Evolutionary conservation across 2,329 filamentous ascomycete species (phyloP).

Genomic region (Celoporthe dispersa): DNA sequence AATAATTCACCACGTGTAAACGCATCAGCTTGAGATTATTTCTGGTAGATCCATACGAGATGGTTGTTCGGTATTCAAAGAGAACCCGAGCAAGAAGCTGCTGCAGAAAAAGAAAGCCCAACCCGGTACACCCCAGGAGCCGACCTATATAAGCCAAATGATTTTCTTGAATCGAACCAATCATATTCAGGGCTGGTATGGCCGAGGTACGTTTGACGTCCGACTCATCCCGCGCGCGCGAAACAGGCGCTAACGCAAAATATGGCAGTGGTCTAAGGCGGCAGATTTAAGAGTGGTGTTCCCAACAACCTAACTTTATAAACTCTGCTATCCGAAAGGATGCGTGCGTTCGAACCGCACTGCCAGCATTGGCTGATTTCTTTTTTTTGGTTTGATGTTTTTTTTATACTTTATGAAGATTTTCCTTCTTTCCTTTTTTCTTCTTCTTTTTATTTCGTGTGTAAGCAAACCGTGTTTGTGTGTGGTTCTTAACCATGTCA

Average conservation of each 20-base stretch:
- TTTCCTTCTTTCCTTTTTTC: background rate
- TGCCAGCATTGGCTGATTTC: constrained; percentile 22
- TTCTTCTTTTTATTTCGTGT: too few species aligned
- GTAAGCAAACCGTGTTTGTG: too few species aligned
- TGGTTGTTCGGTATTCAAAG: too few species aligned
- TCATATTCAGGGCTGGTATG: constrained; percentile 26
- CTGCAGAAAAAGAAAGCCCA: background rate
- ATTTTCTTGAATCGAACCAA: constrained; percentile 8
- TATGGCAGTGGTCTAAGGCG: constrained; percentile 24
- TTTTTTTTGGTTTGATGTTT: background rate
- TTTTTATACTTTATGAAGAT: background rate
- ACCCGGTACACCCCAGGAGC: background rate
- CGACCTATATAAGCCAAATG: background rate
- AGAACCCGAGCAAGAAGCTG: too few species aligned
- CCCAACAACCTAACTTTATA: background rate
- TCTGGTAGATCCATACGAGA: background rate
- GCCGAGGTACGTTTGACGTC: constrained; percentile 27
- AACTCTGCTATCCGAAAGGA: constrained; percentile 30
- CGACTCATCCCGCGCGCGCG: constrained; percentile 9
- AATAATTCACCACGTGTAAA: too few species aligned
- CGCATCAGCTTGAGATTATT: too few species aligned
- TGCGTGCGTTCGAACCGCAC: constrained; percentile 31
- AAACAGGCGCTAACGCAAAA: constrained; percentile 20
- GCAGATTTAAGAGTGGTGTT: constrained; percentile 18
- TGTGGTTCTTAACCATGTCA: too few species aligned